Conservation (phyloP, 2,329 filamentous ascomycete genomes). For the Diaporthe sp. region DNA sequence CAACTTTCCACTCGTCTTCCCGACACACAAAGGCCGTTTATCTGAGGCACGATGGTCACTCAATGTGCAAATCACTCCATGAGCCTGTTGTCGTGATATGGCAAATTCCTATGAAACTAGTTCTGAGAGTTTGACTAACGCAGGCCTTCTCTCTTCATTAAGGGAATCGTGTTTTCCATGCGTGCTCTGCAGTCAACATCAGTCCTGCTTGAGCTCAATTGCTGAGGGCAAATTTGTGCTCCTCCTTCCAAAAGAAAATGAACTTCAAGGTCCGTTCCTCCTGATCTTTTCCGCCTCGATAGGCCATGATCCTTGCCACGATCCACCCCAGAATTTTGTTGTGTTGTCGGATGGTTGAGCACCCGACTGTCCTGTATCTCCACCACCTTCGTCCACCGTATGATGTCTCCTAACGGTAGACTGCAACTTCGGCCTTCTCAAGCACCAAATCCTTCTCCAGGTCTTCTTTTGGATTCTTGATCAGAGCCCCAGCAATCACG, state of each 20-base stretch:
- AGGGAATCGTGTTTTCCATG: neutral
- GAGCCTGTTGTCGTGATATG: neutral
- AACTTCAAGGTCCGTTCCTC: neutral
- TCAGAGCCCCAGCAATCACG: neutral
- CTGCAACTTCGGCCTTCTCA: slow-evolving; percentile 26
- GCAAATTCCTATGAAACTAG: neutral
- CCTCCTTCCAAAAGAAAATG: neutral
- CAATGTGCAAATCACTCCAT: neutral
- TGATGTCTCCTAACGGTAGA: neutral
- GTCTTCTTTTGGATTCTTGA: neutral
- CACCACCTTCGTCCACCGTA: neutral
- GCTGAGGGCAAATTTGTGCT: neutral
- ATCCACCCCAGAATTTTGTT: neutral
- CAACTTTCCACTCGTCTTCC: no score
- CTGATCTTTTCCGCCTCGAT: neutral
- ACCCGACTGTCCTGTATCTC: no score
- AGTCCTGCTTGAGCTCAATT: neutral
- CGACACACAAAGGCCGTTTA: neutral
- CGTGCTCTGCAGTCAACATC: neutral
- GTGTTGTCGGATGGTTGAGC: no score
- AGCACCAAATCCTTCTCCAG: neutral
- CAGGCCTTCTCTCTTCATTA: neutral
- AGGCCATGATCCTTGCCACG: neutral
- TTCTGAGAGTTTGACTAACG: neutral
- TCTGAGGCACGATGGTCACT: neutral